Percentiles rank a stretch among this genome's conserved stretches.
These are phyloP conservation scores for Candida sonorensis DNA, from an alignment of 805 yeast genomes.

Conservation along the genomic window DNA sequence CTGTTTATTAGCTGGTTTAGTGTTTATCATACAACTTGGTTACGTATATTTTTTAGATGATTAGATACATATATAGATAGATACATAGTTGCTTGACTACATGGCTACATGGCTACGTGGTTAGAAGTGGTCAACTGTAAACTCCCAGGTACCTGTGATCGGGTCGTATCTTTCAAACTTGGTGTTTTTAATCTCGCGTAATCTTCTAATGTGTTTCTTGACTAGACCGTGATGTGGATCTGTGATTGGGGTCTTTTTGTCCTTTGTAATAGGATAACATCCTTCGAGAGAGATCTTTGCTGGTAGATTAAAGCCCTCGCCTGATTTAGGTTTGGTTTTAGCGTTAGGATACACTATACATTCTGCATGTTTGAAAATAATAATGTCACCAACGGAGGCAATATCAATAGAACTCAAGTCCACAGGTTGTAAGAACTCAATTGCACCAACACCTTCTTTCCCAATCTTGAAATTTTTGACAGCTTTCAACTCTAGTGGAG, in stretches of 20 bases:
- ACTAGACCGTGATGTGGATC: slow-evolving; percentile 74
- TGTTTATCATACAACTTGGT: no score
- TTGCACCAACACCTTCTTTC: slow-evolving; percentile 66
- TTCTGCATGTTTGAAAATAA: slow-evolving; percentile 52
- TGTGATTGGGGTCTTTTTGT: slow-evolving; percentile 63
- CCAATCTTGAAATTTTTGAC: slow-evolving; percentile 71
- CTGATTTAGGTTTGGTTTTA: slow-evolving; percentile 49
- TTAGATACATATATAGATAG: no score
- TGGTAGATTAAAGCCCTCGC: slow-evolving; percentile 79
- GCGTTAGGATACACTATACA: slow-evolving; percentile 72
- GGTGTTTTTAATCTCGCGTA: slow-evolving; percentile 53
- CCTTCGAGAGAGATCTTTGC: slow-evolving; percentile 68
- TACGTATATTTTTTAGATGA: no score
- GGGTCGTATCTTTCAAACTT: slow-evolving; percentile 75
- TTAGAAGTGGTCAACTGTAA: slow-evolving; percentile 39
- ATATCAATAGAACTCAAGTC: slow-evolving; percentile 68
- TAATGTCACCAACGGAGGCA: slow-evolving; percentile 57
- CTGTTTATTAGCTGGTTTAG: no score
- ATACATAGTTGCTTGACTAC: no score
- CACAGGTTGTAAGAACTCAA: slow-evolving; percentile 74
- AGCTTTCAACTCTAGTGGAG: slow-evolving; percentile 56
- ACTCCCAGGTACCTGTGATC: slow-evolving; percentile 64
- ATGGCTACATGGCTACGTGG: no score
- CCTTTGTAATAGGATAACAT: slow-evolving; percentile 74
- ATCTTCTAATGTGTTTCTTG: slow-evolving; percentile 57